Evolutionary conservation across 108 stramenopile species (phyloP).

Genomic region (Nitzschia sp.): DNA sequence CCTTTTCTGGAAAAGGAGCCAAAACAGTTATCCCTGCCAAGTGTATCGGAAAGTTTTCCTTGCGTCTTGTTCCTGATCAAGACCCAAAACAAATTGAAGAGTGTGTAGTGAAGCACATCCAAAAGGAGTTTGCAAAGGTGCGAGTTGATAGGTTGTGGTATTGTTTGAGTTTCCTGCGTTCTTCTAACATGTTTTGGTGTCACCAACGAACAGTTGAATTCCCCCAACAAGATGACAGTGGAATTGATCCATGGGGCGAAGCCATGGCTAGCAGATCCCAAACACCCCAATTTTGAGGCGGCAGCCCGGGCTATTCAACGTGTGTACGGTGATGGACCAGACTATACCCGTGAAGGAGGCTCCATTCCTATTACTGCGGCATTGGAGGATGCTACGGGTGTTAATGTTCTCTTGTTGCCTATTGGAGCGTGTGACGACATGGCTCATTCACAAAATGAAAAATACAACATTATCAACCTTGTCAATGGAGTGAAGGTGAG

Average conservation of each 20-base stretch:
- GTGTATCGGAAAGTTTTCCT: conserved; percentile 78
- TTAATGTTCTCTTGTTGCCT: conserved; percentile 83
- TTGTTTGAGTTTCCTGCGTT: too few species aligned
- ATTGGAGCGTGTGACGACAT: conserved; percentile 85
- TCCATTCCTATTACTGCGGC: conserved; percentile 79
- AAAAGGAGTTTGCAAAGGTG: conserved; percentile 55
- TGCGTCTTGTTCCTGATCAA: conserved; percentile 82
- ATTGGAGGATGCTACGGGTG: conserved; percentile 74
- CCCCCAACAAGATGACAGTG: conserved; percentile 65
- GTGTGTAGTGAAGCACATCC: conserved; percentile 53
- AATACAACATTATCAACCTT: conserved; percentile 70
- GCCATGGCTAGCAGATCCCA: conserved; percentile 75
- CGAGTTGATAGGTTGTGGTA: background rate
- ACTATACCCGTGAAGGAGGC: conserved; percentile 83
- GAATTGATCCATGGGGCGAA: conserved; percentile 65
- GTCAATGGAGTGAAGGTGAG: conserved; percentile 71
- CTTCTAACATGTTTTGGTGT: background rate
- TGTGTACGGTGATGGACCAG: conserved; percentile 63
- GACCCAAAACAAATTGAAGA: conserved; percentile 61
- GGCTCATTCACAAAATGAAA: conserved; percentile 88
- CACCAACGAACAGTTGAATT: conserved; percentile 21
- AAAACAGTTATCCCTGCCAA: conserved; percentile 83
- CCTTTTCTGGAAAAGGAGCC: conserved; percentile 73
- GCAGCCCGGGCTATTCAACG: conserved; percentile 67
- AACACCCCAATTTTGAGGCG: conserved; percentile 82